Conservation (phyloP, 345 rosid species). For the Clausena lansium region DNA sequence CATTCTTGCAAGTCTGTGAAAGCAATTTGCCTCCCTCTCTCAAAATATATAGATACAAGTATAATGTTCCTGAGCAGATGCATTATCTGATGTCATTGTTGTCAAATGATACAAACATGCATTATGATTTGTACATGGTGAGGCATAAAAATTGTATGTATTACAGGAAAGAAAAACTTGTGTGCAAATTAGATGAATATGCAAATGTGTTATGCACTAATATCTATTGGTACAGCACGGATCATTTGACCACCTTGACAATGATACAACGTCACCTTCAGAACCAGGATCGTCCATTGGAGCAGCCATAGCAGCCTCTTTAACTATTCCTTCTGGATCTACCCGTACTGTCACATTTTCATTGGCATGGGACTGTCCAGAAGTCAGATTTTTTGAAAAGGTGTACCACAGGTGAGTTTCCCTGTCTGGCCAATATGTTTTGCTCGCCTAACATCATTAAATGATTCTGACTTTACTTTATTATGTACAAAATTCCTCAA, state of each 20-base stretch:
- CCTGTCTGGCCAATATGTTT: not conserved
- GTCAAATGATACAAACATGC: not conserved
- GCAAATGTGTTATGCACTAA: not conserved
- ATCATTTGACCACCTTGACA: constrained; percentile 61
- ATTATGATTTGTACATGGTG: not conserved
- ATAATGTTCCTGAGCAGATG: too few relatives aligned
- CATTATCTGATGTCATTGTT: too few relatives aligned
- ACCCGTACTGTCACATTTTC: constrained; percentile 70
- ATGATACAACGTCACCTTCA: constrained; percentile 45
- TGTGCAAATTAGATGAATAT: not conserved
- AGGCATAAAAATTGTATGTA: not conserved
- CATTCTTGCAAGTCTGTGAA: not conserved
- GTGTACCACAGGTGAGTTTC: constrained; percentile 70
- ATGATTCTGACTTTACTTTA: constrained; percentile 1
- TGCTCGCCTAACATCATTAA: not conserved
- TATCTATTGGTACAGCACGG: constrained; percentile 44
- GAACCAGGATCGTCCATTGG: constrained; percentile 87
- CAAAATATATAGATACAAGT: not conserved
- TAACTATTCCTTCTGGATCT: constrained; percentile 66
- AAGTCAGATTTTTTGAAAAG: constrained; percentile 61
- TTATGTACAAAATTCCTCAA: not conserved
- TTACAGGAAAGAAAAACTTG: not conserved
- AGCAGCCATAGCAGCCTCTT: constrained; percentile 86
- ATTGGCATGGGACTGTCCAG: constrained; percentile 95
- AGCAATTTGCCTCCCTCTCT: not conserved